Base-by-base conservation (phyloP, 2,329 filamentous ascomycete species). In the Colletotrichum sp. region DNA sequence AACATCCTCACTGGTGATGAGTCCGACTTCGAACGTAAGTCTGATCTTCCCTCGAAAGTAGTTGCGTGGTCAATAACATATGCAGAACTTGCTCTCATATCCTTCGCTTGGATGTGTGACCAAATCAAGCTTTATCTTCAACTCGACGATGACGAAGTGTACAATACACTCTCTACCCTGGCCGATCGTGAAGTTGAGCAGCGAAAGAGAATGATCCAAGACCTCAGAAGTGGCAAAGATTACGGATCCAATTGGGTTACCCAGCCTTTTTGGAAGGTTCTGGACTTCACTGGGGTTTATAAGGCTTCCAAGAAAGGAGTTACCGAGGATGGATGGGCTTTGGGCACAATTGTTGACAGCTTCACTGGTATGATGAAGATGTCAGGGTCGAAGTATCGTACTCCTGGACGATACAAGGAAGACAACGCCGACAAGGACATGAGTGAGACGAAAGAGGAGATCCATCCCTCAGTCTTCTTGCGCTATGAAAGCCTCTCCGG, bases 61-160 rank as follows among this genome's bases (percentile, higher is more conserved):
- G 4, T 21, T 10, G 21, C 2, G 8, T 12, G 26, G 4, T 3
- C 5, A 6, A 5, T 30, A n/a, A 62, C 26, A n/a, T 1, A 26
- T 57, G 8, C 5, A 77, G 76, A 78, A 59, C 59, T 78, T 26
- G 68, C 76, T 8, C 67, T 76, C 24, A 76, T 77, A 24, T 76
- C 76, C 4, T 78, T 77, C 34, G 52, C 77, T 3, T 78, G 76
- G 77, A 78, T 78, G 76, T 78, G 69, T 32, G 77, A 67, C 8
- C 62, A 71, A 18, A 60, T 71, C 34, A 34, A 21, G 9, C 16
- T 4, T 1, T 49, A 39, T 7, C 9, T 72, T 3, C 30, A 44
- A 8, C 63, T 75, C 15, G 63, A 72, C 68, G 30, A 75, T 8
- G 24, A 28, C 2, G 8, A 8, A 7, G 6, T 12, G n/a, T 12